phyloP scores from a whole-genome alignment of 768 basidiomycete species.

The Podaxis sp. region DNA sequence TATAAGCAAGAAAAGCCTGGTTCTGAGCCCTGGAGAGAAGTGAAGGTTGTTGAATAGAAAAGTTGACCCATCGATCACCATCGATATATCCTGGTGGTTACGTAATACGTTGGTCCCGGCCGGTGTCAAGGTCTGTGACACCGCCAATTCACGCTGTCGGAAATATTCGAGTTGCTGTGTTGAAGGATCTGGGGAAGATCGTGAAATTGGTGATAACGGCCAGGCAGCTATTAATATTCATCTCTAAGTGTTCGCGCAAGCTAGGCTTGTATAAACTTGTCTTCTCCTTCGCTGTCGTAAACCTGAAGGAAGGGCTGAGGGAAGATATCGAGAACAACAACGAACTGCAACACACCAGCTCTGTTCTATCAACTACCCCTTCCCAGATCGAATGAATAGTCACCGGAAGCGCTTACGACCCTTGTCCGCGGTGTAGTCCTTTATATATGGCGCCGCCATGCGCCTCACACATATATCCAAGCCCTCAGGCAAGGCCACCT shows the following conservation, averaged over 20 bases:
- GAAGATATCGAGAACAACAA: conserved; percentile 23
- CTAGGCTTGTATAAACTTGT: neutral
- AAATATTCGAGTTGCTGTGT: neutral
- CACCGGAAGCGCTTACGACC: conserved; percentile 23
- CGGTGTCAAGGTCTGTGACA: neutral
- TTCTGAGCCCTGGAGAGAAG: neutral
- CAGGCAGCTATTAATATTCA: conserved; percentile 32
- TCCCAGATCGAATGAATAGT: conserved; percentile 21
- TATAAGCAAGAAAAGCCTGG: neutral
- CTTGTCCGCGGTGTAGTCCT: conserved; percentile 21
- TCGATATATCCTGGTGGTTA: neutral
- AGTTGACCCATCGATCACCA: neutral
- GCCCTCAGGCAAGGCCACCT: conserved; percentile 47
- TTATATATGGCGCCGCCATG: conserved; percentile 28
- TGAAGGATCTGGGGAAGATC: too few relatives aligned
- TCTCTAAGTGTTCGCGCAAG: neutral
- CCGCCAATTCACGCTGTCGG: neutral
- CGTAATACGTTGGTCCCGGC: neutral
- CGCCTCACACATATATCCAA: conserved; percentile 31
- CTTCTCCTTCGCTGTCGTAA: conserved; percentile 31
- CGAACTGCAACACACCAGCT: conserved; percentile 15
- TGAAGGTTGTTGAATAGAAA: neutral
- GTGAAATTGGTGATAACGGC: conserved; percentile 30
- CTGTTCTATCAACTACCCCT: conserved; percentile 21
- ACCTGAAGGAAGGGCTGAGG: conserved; percentile 45